These are phyloP conservation scores for Trichoderma brevicompactum DNA, from an alignment of 2,329 filamentous ascomycete genomes.

Conservation along the genomic window DNA sequence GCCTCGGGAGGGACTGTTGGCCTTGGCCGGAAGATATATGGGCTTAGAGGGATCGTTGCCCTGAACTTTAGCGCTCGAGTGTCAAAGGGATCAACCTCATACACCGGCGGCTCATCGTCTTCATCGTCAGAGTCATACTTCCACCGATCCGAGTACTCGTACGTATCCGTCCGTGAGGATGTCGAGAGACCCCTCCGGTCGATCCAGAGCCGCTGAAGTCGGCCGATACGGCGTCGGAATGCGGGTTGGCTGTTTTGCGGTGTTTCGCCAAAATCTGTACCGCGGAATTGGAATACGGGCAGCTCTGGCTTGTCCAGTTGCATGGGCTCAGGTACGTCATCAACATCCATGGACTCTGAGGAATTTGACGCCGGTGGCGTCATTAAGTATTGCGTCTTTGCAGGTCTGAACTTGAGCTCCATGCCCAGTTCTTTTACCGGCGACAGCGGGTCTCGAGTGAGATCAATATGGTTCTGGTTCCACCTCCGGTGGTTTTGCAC, in stretches of 20 bases:
- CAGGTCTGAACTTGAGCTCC: conserved; percentile 69
- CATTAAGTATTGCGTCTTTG: conserved; percentile 72
- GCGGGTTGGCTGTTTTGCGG: conserved; percentile 58
- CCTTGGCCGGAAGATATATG: conserved; percentile 47
- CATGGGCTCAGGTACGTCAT: conserved; percentile 52
- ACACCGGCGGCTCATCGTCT: conserved; percentile 75
- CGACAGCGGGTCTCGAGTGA: conserved; percentile 82
- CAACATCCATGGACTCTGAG: conserved; percentile 61
- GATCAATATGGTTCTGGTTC: conserved; percentile 88
- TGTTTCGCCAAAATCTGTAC: conserved; percentile 45
- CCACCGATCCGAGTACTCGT: conserved; percentile 67
- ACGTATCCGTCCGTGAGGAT: conserved; percentile 51
- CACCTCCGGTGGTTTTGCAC: conserved; percentile 87
- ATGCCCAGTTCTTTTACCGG: conserved; percentile 69
- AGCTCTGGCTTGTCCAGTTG: conserved; percentile 42
- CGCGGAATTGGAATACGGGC: conserved; percentile 53
- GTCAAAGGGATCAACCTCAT: conserved; percentile 75
- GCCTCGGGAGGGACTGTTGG: conserved; percentile 41
- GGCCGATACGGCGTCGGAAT: conserved; percentile 82
- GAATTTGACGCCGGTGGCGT: conserved; percentile 64
- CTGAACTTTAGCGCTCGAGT: conserved; percentile 63
- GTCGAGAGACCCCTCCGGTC: conserved; percentile 74
- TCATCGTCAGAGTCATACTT: conserved; percentile 89
- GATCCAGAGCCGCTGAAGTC: conserved; percentile 83
- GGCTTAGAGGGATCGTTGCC: conserved; percentile 59